Evolutionary conservation across 2,329 filamentous ascomycete species (phyloP).

Genomic region (Xylaria digitata): DNA sequence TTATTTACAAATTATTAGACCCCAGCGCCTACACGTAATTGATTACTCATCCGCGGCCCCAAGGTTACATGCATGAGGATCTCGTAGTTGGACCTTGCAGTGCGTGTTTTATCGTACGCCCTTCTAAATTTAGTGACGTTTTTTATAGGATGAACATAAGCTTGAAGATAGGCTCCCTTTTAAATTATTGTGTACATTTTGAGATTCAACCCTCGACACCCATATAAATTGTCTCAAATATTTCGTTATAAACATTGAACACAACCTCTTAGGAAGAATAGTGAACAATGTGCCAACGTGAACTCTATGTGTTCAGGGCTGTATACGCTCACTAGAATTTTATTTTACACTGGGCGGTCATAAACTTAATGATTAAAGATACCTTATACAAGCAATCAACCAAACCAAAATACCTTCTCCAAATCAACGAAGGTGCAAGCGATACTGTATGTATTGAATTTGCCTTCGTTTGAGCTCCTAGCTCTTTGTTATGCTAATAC

Average conservation of each 20-base stretch:
- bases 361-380: neutral
- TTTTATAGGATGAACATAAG: neutral
- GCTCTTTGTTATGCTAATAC: neutral
- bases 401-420: neutral
- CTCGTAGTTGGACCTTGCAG: neutral
- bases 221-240: no score
- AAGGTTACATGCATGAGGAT: conserved; percentile 8
- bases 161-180: neutral
- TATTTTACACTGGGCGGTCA: neutral
- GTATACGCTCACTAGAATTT: neutral
- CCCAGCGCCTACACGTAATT: neutral
- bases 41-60: neutral
- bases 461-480: neutral
- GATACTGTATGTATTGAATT: neutral
- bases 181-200: neutral
- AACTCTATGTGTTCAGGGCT: neutral
- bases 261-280: neutral
- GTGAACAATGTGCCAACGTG: neutral
- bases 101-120: neutral
- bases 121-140: conserved; percentile 2
- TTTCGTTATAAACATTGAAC: no score
- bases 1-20: neutral
- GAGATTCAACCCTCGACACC: neutral
- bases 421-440: neutral
- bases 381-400: neutral